These are phyloP conservation scores for Linderina pennispora DNA, from an alignment of 192 early-diverging fungal genomes.

Conservation along the genomic window DNA sequence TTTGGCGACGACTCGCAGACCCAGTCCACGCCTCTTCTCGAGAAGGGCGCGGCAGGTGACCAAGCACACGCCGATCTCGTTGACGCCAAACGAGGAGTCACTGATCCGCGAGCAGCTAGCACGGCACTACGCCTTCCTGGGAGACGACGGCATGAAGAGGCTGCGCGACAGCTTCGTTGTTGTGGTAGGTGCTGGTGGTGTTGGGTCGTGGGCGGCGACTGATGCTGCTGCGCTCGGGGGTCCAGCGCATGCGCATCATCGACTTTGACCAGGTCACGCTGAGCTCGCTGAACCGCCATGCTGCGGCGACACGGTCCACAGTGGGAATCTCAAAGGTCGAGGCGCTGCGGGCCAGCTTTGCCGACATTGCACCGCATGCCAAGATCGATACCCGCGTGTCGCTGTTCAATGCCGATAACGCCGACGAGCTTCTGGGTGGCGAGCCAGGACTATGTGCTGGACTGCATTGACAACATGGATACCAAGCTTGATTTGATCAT, in stretches of 20 bases:
- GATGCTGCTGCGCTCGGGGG: constrained; percentile 87
- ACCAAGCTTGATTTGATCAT: constrained; percentile 87
- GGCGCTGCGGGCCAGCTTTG: constrained; percentile 67
- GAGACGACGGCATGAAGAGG: constrained; percentile 67
- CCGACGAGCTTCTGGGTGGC: constrained; percentile 63
- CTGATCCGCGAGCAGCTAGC: constrained; percentile 81
- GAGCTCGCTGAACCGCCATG: constrained; percentile 90
- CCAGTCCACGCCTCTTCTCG: constrained; percentile 1
- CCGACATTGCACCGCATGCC: constrained; percentile 70
- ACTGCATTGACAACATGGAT: constrained; percentile 95
- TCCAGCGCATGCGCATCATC: constrained; percentile 79
- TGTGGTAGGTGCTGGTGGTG: constrained; percentile 94
- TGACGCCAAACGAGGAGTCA: constrained; percentile 51
- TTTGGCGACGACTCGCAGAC: not conserved
- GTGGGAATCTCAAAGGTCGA: constrained; percentile 85
- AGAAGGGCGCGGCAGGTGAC: too few relatives aligned
- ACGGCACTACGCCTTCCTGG: constrained; percentile 84
- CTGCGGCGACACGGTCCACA: constrained; percentile 82
- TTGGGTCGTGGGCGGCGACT: constrained; percentile 86
- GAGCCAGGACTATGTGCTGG: constrained; percentile 68
- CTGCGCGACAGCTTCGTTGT: constrained; percentile 81
- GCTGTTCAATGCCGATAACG: constrained; percentile 66
- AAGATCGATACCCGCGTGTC: constrained; percentile 71
- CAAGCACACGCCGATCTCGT: constrained; percentile 28
- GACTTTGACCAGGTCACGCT: constrained; percentile 98